Evolutionary conservation across 2,329 filamentous ascomycete species (phyloP).

Genomic region (Nemania serpens): DNA sequence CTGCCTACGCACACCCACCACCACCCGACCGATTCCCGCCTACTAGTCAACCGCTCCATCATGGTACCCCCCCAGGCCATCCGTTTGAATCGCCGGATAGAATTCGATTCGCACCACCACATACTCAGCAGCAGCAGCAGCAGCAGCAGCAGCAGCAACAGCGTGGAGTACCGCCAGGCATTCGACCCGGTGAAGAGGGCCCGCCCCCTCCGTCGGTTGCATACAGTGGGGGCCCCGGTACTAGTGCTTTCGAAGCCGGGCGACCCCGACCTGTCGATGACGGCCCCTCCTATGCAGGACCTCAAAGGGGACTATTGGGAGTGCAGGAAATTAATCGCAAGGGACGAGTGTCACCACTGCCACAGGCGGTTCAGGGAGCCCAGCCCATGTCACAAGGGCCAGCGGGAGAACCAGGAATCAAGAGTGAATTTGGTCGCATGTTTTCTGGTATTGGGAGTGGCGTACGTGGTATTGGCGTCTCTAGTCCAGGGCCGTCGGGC

Average conservation of each 20-base stretch:
- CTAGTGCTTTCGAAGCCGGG: constrained; percentile 50
- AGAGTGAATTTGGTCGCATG: constrained; percentile 93
- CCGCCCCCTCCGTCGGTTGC: constrained; percentile 56
- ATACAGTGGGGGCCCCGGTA: constrained; percentile 51
- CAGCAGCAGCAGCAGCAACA: constrained; percentile 24
- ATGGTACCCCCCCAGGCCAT: constrained; percentile 38
- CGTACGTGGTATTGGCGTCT: constrained; percentile 55
- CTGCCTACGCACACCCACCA: constrained; percentile 44
- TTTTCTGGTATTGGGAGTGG: constrained; percentile 84
- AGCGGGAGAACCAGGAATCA: constrained; percentile 83
- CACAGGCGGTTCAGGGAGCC: constrained; percentile 91
- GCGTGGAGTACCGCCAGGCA: constrained; percentile 44
- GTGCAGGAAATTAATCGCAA: constrained; percentile 81
- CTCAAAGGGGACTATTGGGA: constrained; percentile 71
- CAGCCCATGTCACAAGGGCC: constrained; percentile 81
- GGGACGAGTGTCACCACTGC: constrained; percentile 83
- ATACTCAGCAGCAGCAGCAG: constrained; percentile 38
- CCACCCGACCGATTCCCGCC: constrained; percentile 48
- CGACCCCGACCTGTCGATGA: constrained; percentile 53
- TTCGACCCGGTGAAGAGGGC: constrained; percentile 52
- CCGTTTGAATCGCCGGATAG: constrained; percentile 58
- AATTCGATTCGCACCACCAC: constrained; percentile 47
- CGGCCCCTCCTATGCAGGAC: constrained; percentile 60
- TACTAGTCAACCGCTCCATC: constrained; percentile 41
- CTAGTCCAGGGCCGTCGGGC: constrained; percentile 55